Conservation (phyloP, 2,329 filamentous ascomycete species). For the Didymosphaeria variabile region DNA sequence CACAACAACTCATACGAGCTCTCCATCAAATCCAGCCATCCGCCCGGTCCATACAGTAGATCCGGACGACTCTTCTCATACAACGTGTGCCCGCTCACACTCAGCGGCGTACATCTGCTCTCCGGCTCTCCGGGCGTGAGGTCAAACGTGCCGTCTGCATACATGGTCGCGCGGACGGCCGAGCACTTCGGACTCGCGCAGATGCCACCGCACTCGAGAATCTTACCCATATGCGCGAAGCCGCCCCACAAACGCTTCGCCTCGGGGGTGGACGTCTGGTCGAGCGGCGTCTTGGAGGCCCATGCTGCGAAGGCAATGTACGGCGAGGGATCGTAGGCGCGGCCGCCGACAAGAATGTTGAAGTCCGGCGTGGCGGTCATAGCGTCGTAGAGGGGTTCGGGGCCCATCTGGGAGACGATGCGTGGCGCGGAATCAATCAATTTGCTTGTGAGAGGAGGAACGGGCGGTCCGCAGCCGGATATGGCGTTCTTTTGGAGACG, state of each 20-base stretch:
- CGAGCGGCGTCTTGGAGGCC: slow-evolving; percentile 9
- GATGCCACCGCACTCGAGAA: slow-evolving; percentile 61
- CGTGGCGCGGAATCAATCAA: slow-evolving; percentile 51
- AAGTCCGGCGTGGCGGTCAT: slow-evolving; percentile 55
- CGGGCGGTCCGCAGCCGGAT: slow-evolving; percentile 50
- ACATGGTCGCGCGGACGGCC: slow-evolving; percentile 55
- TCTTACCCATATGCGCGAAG: slow-evolving; percentile 63
- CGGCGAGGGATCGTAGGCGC: slow-evolving; percentile 37
- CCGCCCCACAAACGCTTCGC: slow-evolving; percentile 26
- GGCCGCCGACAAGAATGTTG: slow-evolving; percentile 59
- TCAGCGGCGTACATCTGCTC: slow-evolving; percentile 57
- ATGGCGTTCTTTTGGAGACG: slow-evolving; percentile 19
- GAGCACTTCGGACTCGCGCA: slow-evolving; percentile 60
- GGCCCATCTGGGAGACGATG: slow-evolving; percentile 59
- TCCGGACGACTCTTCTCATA: slow-evolving; percentile 66
- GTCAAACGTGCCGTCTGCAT: slow-evolving; percentile 58
- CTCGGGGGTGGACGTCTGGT: slow-evolving; percentile 13
- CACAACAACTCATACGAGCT: slow-evolving; percentile 56
- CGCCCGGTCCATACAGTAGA: slow-evolving; percentile 60
- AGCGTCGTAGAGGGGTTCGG: slow-evolving; percentile 56
- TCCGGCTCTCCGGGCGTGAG: slow-evolving; percentile 53
- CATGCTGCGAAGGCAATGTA: slow-evolving; percentile 32
- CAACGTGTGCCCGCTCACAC: slow-evolving; percentile 63
- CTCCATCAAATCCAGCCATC: slow-evolving; percentile 53
- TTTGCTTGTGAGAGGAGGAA: slow-evolving; percentile 50